Conservation (phyloP, 129 eudicot genomes). For the Artemisia argyi region DNA sequence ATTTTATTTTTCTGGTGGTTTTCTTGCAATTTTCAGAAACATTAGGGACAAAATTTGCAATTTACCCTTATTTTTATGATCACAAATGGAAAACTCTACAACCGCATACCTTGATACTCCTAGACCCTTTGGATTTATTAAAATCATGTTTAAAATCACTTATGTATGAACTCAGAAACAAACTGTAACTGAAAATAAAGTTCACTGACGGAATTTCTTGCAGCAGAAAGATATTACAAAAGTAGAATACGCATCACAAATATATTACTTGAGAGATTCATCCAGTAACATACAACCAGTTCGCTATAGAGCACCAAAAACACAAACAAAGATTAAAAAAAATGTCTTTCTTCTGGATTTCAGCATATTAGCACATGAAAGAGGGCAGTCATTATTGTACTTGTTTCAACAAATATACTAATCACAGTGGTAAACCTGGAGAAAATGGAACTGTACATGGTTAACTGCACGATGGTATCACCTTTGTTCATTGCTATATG, state of each 20-base stretch:
- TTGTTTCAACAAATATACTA: slow-evolving; percentile 13
- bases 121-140: no score
- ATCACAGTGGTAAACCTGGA: slow-evolving; percentile 19
- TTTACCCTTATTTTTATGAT: no score
- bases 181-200: no score
- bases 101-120: no score
- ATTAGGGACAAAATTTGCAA: no score
- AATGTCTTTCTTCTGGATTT: background rate
- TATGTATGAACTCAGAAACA: no score
- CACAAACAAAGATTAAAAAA: slow-evolving; percentile 3
- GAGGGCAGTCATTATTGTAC: slow-evolving; percentile 11
- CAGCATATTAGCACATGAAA: background rate
- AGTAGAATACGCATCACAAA: background rate
- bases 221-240: background rate
- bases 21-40: no score
- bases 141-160: no score
- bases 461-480: slow-evolving; percentile 11
- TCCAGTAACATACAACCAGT: slow-evolving; percentile 10
- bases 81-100: no score
- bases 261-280: background rate
- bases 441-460: slow-evolving; percentile 27
- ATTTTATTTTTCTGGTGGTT: no score
- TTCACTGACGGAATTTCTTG: background rate
- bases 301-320: background rate
- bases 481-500: slow-evolving; percentile 19